A percentile compares a stretch with the other conserved stretches of the same genome.
phyloP scores from a whole-genome alignment of 352 stramenopile genomes.

The Pythium myriotylum region DNA sequence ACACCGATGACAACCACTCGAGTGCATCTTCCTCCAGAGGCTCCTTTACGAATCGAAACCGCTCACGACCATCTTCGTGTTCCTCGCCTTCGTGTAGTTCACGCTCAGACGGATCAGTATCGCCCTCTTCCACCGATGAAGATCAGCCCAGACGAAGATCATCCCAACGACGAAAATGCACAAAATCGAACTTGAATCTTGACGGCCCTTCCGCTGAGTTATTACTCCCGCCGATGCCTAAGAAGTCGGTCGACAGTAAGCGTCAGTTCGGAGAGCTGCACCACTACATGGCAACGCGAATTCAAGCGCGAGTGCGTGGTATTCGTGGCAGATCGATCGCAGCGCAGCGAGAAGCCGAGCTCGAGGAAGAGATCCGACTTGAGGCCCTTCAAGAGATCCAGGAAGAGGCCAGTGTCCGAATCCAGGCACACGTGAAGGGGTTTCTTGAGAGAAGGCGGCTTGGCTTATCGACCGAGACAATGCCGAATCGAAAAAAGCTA shows the following conservation, averaged over 20 bases:
- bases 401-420: constrained; percentile 32
- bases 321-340: constrained; percentile 31
- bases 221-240: constrained; percentile 8
- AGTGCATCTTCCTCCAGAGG: background rate
- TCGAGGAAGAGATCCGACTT: constrained; percentile 42
- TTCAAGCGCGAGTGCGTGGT: constrained; percentile 44
- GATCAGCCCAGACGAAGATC: background rate
- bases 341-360: constrained; percentile 14
- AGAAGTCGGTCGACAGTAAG: constrained; percentile 2
- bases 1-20: constrained; percentile 2
- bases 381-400: constrained; percentile 44
- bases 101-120: background rate
- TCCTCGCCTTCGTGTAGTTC: constrained; percentile 27
- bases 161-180: too few species aligned
- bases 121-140: background rate
- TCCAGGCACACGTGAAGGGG: constrained; percentile 46
- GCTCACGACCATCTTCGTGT: constrained; percentile 25
- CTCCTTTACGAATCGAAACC: constrained; percentile 31
- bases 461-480: background rate
- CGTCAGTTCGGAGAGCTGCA: constrained; percentile 10
- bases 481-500: background rate
- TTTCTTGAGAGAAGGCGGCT: constrained; percentile 27
- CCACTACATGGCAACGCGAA: constrained; percentile 39
- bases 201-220: constrained; percentile 12
- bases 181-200: background rate